Evolutionary conservation across 306 rosid species (phyloP), one percentile per base, ranked within the genome.

Genomic region (Datisca glomerata): DNA sequence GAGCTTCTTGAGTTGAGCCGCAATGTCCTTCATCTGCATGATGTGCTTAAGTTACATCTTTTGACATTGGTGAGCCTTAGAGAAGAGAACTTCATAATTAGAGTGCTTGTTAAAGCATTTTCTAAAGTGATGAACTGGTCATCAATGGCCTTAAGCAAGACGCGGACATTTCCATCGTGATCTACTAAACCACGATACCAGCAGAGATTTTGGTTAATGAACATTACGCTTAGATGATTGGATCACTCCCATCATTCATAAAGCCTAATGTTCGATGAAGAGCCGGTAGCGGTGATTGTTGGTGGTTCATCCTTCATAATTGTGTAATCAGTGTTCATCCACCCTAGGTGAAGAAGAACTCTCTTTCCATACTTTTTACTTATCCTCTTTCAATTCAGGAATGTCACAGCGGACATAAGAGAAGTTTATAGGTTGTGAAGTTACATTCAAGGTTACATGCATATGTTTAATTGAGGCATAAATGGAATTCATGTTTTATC

Each of bases 241-340:
- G 45, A 50, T 22, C 34, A 2, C 45, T 50, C 32, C 56, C 56
- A 50, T 7, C 13, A 1, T 14, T 50, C 44, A 34, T 50, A 37
- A 40, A 40, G 6, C 14, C 7, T 21, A 40, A 40, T 17, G 7
- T 14, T 0, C 5, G 9, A 9, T 40, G 20, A 9, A 40, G 8
- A 3, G 44, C 10, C 16, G 44, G 1, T 40, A 13, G 2, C 21
- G 13, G 8, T 40, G 5, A 40, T 12, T 16, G 2, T 12, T n/a
- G n/a, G n/a, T 6, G 21, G 44, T 18, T 40, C 44, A 7, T 15
- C 44, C 3, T 40, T 40, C 44, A 0, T 4, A 40, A 40, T 40
- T 9, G 44, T 5, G 17, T 40, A 45, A 25, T 45, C 50, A 24
- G 15, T 45, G 50, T 25, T 23, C 5, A 9, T 29, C 21, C 23